A percentile compares a stretch with the other conserved stretches of the same genome.
phyloP scores from a whole-genome alignment of 1,139 yeast species.

The Pichia sp. region DNA sequence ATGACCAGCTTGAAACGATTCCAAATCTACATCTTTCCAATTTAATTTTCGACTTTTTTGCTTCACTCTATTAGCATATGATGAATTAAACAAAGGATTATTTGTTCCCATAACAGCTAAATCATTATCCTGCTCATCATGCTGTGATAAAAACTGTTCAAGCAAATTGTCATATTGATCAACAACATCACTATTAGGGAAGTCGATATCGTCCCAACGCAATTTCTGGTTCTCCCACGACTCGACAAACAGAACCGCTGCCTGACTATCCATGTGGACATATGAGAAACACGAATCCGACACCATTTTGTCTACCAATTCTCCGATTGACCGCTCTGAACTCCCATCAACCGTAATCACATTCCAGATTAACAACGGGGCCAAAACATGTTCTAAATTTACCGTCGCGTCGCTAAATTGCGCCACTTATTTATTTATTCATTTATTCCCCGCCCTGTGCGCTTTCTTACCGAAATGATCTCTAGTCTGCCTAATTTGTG shows the following conservation, averaged over 20 bases:
- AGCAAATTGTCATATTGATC: conserved; percentile 22
- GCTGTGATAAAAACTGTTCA: conserved; percentile 23
- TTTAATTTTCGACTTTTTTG: conserved; percentile 25
- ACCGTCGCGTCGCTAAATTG: no score
- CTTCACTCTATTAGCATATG: conserved; percentile 25
- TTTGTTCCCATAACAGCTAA: conserved; percentile 19
- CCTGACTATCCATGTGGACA: conserved; percentile 32
- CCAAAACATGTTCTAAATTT: no score
- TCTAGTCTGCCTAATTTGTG: no score
- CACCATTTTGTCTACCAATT: conserved; percentile 4
- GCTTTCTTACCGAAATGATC: no score
- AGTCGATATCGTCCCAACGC: conserved; percentile 35
- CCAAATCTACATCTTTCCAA: conserved; percentile 35
- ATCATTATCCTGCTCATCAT: conserved; percentile 27
- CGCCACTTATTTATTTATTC: no score
- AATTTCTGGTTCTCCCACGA: conserved; percentile 35
- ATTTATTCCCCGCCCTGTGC: no score
- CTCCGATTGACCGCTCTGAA: not conserved
- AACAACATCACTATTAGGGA: conserved; percentile 16
- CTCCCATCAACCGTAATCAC: not conserved
- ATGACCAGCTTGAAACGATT: conserved; percentile 21
- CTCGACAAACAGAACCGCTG: conserved; percentile 32
- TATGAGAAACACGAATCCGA: conserved; percentile 20
- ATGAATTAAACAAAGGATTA: conserved; percentile 25
- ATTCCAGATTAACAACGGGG: not conserved